A percentile compares a stretch with the other conserved stretches of the same genome.
Evolutionary conservation across 345 rosid species (phyloP).

Genomic region (Citrus mangshanensis): DNA sequence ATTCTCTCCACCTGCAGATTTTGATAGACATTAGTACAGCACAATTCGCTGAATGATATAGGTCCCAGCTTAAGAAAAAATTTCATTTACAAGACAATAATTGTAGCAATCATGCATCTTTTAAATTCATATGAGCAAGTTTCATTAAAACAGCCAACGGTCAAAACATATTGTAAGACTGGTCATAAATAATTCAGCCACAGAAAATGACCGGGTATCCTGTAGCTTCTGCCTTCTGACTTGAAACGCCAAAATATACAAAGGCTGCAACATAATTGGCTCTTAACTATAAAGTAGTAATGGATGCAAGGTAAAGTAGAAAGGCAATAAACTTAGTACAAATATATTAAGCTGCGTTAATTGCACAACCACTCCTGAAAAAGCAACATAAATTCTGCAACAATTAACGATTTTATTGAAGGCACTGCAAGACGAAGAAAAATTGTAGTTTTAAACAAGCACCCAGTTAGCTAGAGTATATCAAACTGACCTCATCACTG

Average conservation of each 20-base stretch:
- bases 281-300: not conserved
- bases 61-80: not conserved
- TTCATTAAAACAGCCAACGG: not conserved
- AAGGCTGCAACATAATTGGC: not conserved
- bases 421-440: not conserved
- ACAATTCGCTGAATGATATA: not conserved
- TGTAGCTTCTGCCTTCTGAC: not conserved
- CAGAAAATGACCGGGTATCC: not conserved
- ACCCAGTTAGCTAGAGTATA: not conserved
- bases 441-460: not conserved
- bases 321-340: not conserved
- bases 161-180: not conserved
- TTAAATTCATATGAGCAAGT: not conserved
- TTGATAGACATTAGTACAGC: not conserved
- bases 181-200: not conserved
- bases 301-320: not conserved
- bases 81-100: not conserved
- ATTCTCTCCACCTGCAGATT: constrained; percentile 66
- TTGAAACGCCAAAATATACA: not conserved
- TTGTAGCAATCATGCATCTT: not conserved
- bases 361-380: not conserved
- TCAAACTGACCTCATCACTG: constrained; percentile 47
- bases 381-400: not conserved
- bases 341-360: not conserved
- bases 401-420: not conserved